Percentiles rank a stretch among this genome's conserved stretches.
These are phyloP conservation scores for Saccharomycopsis capsularis DNA, from an alignment of 805 yeast species.

Conservation along the genomic window DNA sequence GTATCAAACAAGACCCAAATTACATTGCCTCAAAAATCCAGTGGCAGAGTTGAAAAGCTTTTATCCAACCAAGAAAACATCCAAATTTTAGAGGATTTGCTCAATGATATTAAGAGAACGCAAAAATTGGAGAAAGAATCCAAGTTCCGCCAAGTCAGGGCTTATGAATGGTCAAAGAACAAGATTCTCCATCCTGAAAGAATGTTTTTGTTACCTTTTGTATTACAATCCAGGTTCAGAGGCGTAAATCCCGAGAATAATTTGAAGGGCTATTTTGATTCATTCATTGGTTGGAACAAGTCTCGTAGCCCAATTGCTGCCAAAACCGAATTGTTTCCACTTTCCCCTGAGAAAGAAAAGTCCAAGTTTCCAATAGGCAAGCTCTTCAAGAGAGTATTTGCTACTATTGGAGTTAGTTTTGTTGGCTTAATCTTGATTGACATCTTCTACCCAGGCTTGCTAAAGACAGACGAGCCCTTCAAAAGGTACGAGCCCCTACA, in stretches of 20 bases:
- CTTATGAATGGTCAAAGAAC: conserved; percentile 21
- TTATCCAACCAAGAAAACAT: conserved; percentile 16
- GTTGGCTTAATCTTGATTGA: conserved; percentile 14
- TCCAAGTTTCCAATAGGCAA: background rate
- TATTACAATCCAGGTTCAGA: background rate
- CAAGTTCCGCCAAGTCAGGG: conserved; percentile 12
- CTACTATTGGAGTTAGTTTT: conserved; percentile 10
- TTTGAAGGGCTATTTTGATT: conserved; percentile 5
- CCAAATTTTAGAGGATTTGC: conserved; percentile 15
- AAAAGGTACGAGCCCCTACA: conserved; percentile 1
- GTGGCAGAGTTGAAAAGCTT: conserved; percentile 8
- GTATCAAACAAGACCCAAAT: background rate
- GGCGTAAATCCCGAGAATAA: background rate
- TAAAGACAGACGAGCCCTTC: conserved; percentile 6
- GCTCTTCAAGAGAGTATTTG: conserved; percentile 1
- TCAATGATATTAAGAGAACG: conserved; percentile 15
- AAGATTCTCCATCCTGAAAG: conserved; percentile 17
- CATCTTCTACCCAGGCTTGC: conserved; percentile 9
- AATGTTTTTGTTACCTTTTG: conserved; percentile 3
- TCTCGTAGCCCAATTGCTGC: background rate
- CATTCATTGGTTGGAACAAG: background rate
- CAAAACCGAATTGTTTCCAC: background rate
- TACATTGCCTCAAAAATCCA: background rate
- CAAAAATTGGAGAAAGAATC: conserved; percentile 13
- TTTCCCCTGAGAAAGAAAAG: background rate